Percentiles rank a stretch among this genome's conserved stretches.
Conservation (phyloP, 331 rosid species). For the Quercus tomentella region DNA sequence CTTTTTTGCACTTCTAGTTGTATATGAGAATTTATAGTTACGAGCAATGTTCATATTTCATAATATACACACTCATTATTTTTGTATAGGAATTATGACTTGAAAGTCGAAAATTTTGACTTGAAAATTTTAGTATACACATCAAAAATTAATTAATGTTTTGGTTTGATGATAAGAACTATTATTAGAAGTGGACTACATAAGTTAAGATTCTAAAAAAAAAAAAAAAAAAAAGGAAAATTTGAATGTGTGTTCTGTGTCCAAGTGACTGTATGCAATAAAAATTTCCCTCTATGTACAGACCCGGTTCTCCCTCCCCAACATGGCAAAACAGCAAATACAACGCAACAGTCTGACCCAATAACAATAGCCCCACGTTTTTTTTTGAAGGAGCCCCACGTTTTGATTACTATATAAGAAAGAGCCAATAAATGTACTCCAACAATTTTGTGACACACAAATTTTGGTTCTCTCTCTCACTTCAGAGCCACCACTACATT, state of each 20-base stretch:
- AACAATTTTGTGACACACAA: background rate
- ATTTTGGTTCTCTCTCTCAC: background rate
- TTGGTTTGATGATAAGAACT: fast-evolving
- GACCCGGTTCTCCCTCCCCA: background rate
- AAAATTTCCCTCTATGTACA: no score
- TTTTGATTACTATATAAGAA: background rate
- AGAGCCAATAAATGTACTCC: no score
- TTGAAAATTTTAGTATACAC: no score
- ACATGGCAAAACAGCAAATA: background rate
- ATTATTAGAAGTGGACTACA: fast-evolving
- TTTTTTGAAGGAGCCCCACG: background rate
- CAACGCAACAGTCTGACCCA: background rate
- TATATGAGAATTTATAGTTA: no score
- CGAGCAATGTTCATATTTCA: no score
- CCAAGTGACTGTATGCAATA: no score
- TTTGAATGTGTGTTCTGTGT: no score
- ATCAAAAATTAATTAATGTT: fast-evolving
- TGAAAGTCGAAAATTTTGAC: no score
- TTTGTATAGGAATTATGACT: no score
- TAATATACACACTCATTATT: no score
- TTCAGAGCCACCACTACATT: background rate
- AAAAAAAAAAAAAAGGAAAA: no score
- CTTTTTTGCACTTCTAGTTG: no score
- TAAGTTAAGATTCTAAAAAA: fast-evolving
- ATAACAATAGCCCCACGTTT: background rate